Evolutionary conservation across 169 alveolate genomes (phyloP).

Genomic region (Eimeria tenella): DNA sequence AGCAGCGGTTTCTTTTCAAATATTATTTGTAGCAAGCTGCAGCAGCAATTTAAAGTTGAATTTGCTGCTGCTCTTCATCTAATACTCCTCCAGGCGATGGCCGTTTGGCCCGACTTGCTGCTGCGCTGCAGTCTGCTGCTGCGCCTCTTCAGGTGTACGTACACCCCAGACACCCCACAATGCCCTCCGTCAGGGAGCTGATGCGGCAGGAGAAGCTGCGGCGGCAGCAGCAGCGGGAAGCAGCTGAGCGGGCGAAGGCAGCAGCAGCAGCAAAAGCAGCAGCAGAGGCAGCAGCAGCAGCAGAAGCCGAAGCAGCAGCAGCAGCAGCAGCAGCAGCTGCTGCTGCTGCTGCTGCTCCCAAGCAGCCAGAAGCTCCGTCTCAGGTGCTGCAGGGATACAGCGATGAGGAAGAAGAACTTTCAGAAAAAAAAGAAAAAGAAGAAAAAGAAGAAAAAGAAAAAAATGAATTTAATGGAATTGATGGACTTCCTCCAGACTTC

Average conservation of each 20-base stretch:
- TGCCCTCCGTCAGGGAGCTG: constrained; percentile 29
- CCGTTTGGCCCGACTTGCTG: not conserved
- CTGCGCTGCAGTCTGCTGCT: not conserved
- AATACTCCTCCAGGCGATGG: too few relatives aligned
- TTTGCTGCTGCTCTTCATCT: too few relatives aligned
- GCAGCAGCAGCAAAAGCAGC: constrained; percentile 49
- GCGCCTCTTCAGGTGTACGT: not conserved
- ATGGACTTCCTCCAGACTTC: constrained; percentile 23
- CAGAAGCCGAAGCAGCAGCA: not conserved
- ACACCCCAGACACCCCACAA: not conserved
- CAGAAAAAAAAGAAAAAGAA: not conserved
- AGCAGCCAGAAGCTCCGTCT: not conserved
- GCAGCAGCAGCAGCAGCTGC: constrained; percentile 1
- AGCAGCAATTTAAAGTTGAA: not conserved
- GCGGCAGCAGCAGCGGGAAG: constrained; percentile 39
- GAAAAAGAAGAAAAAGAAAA: not conserved
- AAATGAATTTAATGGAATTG: not conserved
- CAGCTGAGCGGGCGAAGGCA: not conserved
- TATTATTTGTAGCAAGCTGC: not conserved
- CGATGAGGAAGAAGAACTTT: not conserved
- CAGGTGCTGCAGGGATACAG: not conserved
- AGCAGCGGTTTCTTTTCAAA: not conserved
- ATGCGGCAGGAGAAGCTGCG: constrained; percentile 20
- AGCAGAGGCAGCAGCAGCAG: constrained; percentile 1
- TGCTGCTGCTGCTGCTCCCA: not conserved